Conservation (phyloP, 2,329 filamentous ascomycete species). For the Dendryphion nanum region DNA sequence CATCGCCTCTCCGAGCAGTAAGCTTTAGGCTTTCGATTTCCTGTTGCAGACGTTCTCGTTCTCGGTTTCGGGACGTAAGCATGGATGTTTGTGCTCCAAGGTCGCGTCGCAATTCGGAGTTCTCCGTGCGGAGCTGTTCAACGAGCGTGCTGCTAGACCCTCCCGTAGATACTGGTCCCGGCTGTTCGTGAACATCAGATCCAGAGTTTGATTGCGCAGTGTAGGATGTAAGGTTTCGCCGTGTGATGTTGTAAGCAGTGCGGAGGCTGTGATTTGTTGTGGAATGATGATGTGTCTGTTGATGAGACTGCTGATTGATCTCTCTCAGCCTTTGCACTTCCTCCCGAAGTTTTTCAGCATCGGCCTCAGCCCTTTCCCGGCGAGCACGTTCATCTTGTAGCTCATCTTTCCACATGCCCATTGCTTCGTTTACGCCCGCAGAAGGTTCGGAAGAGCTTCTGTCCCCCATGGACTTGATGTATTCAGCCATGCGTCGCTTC, state of each 20-base stretch:
- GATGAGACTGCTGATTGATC: conserved; percentile 35
- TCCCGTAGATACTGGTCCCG: conserved; percentile 19
- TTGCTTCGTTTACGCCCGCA: conserved; percentile 40
- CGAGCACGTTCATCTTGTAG: conserved; percentile 87
- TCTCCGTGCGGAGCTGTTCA: conserved; percentile 88
- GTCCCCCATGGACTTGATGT: conserved; percentile 65
- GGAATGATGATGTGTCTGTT: conserved; percentile 28
- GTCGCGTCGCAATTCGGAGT: conserved; percentile 85
- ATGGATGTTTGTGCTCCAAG: conserved; percentile 96
- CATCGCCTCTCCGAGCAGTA: conserved; percentile 70
- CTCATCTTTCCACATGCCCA: conserved; percentile 91
- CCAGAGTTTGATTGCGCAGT: conserved; percentile 37
- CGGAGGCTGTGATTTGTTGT: conserved; percentile 38
- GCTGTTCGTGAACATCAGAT: conserved; percentile 40
- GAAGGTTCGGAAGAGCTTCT: conserved; percentile 36
- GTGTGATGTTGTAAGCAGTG: conserved; percentile 38
- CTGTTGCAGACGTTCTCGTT: conserved; percentile 91
- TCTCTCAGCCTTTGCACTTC: conserved; percentile 71
- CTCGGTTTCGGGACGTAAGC: conserved; percentile 91
- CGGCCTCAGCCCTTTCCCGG: conserved; percentile 85
- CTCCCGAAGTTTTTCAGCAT: conserved; percentile 78
- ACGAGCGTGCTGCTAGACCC: conserved; percentile 66
- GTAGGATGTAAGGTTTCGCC: conserved; percentile 40
- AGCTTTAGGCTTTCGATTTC: conserved; percentile 97
- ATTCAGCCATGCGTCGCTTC: conserved; percentile 80